A percentile compares a stretch with the other conserved stretches of the same genome.
Evolutionary conservation across 139 green algal species (phyloP).

Genomic region (Penium margaritaceum): DNA sequence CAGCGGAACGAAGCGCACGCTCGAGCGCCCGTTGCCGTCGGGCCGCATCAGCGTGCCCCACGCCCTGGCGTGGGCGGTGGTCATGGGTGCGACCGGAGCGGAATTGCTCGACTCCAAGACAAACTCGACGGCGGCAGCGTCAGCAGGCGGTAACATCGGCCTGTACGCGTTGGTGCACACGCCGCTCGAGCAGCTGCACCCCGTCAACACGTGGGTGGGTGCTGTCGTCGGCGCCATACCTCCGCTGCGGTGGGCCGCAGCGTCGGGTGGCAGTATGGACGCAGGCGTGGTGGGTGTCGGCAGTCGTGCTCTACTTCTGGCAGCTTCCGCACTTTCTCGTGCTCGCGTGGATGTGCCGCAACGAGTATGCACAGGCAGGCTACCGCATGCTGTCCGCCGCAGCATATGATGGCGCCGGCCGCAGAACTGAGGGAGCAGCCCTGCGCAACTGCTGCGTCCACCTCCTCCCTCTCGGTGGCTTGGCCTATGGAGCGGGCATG

Average conservation of each 20-base stretch:
- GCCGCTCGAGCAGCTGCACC: constrained; percentile 81
- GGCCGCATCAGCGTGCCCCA: constrained; percentile 63
- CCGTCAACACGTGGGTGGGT: constrained; percentile 88
- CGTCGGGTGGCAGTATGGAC: constrained; percentile 57
- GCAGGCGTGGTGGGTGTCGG: constrained; percentile 66
- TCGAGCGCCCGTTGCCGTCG: constrained; percentile 75
- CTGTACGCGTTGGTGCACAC: constrained; percentile 95
- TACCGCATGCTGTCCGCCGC: too few species aligned
- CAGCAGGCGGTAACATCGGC: constrained; percentile 87
- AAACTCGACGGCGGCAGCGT: too few species aligned
- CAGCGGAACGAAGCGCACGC: constrained; percentile 66
- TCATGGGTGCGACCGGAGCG: constrained; percentile 62
- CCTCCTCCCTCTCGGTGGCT: too few species aligned
- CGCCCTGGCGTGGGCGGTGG: constrained; percentile 72
- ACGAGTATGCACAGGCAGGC: constrained; percentile 87
- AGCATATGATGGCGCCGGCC: too few species aligned
- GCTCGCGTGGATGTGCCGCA: constrained; percentile 85
- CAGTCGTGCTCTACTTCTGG: constrained; percentile 87
- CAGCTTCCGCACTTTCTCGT: constrained; percentile 97
- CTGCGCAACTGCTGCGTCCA: too few species aligned
- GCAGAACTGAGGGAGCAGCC: too few species aligned
- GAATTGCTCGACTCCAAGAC: too few species aligned
- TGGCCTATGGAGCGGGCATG: too few species aligned
- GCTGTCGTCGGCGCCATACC: constrained; percentile 91
- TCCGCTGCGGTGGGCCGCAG: constrained; percentile 89